Percentiles rank a stretch among this genome's conserved stretches.
These are phyloP conservation scores for Paratinospora sagittata DNA, from an alignment of 164 flowering plant genomes.

Conservation along the genomic window DNA sequence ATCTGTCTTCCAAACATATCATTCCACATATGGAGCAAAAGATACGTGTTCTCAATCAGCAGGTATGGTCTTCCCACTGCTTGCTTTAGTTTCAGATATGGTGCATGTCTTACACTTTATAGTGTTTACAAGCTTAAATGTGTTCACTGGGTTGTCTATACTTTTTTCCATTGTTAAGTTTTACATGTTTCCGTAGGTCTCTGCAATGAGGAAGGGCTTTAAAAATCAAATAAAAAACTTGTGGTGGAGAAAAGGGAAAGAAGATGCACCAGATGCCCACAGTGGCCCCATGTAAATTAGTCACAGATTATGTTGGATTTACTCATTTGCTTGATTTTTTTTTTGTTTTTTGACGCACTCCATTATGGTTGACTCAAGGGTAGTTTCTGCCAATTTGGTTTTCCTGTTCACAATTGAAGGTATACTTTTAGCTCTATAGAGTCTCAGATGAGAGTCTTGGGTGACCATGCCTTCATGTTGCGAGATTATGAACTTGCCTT, in stretches of 20 bases:
- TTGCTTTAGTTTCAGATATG: too few relatives aligned
- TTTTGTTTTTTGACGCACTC: background rate
- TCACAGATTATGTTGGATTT: background rate
- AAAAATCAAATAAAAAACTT: conserved; percentile 91
- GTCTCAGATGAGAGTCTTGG: conserved; percentile 92
- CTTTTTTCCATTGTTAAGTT: background rate
- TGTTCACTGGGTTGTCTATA: background rate
- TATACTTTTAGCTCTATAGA: conserved; percentile 88
- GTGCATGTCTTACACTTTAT: too few relatives aligned
- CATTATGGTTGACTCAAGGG: background rate
- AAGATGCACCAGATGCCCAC: conserved; percentile 58
- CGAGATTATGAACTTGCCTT: conserved; percentile 96
- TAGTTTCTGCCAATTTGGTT: conserved; percentile 1
- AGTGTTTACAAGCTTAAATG: background rate
- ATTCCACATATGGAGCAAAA: conserved; percentile 98
- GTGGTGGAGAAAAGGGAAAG: conserved; percentile 99
- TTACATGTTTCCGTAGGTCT: conserved; percentile 42
- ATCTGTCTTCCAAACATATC: conserved; percentile 71
- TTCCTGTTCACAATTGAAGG: conserved; percentile 43
- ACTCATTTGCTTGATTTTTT: background rate
- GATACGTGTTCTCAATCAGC: conserved; percentile 82
- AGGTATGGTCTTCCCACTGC: conserved; percentile 39
- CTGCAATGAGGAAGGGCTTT: conserved; percentile 94
- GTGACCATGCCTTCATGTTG: conserved; percentile 95
- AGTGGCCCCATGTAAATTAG: conserved; percentile 55